These are phyloP conservation scores for Boletus smithii DNA, from an alignment of 1,284 basidiomycete genomes.

Conservation along the genomic window DNA sequence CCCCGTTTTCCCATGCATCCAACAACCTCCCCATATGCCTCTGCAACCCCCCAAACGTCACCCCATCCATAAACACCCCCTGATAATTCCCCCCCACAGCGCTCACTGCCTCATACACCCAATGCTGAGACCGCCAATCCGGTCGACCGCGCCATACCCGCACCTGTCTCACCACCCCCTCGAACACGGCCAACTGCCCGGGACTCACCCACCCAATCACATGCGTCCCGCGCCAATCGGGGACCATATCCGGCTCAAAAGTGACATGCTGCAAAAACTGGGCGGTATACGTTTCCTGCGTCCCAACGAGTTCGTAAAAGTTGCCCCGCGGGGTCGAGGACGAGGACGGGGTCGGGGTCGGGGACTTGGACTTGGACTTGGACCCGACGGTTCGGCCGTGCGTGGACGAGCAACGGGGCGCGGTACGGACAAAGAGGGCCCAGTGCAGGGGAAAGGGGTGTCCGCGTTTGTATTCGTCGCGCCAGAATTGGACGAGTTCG, in stretches of 20 bases:
- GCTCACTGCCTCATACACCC: slow-evolving; percentile 26
- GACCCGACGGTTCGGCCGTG: too few relatives aligned
- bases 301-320: slow-evolving; percentile 28
- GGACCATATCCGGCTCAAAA: slow-evolving; percentile 9
- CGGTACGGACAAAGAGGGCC: slow-evolving; percentile 29
- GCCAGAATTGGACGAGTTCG: slow-evolving; percentile 33
- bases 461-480: slow-evolving; percentile 6
- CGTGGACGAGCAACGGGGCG: background rate
- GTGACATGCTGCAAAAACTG: slow-evolving; percentile 6
- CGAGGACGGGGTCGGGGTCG: background rate
- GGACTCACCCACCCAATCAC: slow-evolving; percentile 23
- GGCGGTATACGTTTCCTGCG: slow-evolving; percentile 25
- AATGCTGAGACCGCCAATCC: slow-evolving; percentile 28
- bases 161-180: slow-evolving; percentile 12
- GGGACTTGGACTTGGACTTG: too few relatives aligned
- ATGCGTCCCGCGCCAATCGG: slow-evolving; percentile 24
- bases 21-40: slow-evolving; percentile 24
- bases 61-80: slow-evolving; percentile 14
- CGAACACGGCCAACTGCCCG: slow-evolving; percentile 17
- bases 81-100: slow-evolving; percentile 5
- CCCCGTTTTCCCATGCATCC: slow-evolving; percentile 31
- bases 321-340: slow-evolving; percentile 13
- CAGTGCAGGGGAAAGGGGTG: slow-evolving; percentile 24
- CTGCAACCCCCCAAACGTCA: slow-evolving; percentile 19
- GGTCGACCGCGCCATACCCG: slow-evolving; percentile 14